Base-by-base conservation (phyloP, 78 protist species). In the Goniomonas avonlea region DNA sequence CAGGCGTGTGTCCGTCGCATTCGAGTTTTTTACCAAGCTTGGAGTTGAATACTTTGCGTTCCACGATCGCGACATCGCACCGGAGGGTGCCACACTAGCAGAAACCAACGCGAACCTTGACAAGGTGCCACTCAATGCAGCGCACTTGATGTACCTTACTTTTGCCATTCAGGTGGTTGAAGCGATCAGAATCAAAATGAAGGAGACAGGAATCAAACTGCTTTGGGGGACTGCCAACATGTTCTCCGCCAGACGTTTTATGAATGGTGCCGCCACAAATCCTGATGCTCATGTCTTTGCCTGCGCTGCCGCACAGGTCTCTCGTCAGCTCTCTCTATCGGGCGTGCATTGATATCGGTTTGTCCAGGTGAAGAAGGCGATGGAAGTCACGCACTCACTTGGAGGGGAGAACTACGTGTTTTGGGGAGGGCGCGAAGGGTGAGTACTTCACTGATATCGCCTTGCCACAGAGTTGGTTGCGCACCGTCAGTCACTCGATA, bases 1-100 rank as follows among this genome's bases (percentile, higher is more conserved):
- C n/a, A 5, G 75, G 50, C 7, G 75, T 5, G n/a, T 41, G 29
- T 13, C 25, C 34, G 75, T 70, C 20, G 75, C 75, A 11, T 43
- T 70, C 11, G 75, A 70, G 29, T 70, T 70, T 20, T 65, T 65
- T 31, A 23, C 23, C 38, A 65, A 20, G 38, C n/a, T 70, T 5
- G 75, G 75, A 11, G 75, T 70, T 5, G 50, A 70, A 61, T 70
- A 70, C 75, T 70, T 8, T 8, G 50, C 75, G 27, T 70, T 70
- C 75, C 75, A 70, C 50, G 75, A 70, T 13, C 75, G 75, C 20
- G 75, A 70, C 75, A 70, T 70, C 50, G 75, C 75, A 15, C 75
- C 75, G 20, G 50, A 37, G 41, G 75, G 75, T 9, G 50, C 27
- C 25, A 70, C 41, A 9, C 41, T 70, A 13, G 75, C 50, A 7